Percentiles rank a stretch among this genome's conserved stretches.
Evolutionary conservation across 2,329 filamentous ascomycete genomes (phyloP).

Genomic region (Endothia cerciana): DNA sequence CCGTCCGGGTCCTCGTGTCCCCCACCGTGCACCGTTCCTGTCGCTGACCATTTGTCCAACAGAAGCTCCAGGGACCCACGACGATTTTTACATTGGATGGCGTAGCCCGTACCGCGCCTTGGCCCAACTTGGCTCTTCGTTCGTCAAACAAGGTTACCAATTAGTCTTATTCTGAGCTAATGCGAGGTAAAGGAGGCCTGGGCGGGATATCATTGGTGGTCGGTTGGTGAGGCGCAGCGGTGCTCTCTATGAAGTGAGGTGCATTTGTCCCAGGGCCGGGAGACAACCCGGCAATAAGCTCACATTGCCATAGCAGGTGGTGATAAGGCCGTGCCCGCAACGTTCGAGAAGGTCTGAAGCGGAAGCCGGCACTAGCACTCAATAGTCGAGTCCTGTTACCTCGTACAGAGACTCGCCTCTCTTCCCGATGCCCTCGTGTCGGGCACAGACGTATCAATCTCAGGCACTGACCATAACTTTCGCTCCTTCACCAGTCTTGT

Average conservation of each 20-base stretch:
- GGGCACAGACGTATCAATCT: background rate
- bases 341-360: background rate
- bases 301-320: background rate
- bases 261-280: background rate
- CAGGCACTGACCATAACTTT: background rate
- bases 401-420: background rate
- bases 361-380: background rate
- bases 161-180: background rate
- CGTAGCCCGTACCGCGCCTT: too few relatives aligned
- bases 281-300: background rate
- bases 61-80: too few relatives aligned
- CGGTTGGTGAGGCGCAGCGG: background rate
- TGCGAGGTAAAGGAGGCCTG: background rate
- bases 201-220: background rate
- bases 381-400: background rate
- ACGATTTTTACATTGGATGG: too few relatives aligned
- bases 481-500: background rate
- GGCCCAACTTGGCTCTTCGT: too few relatives aligned
- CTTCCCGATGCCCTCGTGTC: background rate
- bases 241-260: background rate
- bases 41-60: too few relatives aligned
- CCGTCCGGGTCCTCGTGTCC: too few relatives aligned
- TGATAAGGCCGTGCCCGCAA: background rate
- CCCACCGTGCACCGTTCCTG: too few relatives aligned
- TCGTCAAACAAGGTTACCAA: too few relatives aligned